Evolutionary conservation across 2,329 filamentous ascomycete species (phyloP), one percentile per base, ranked within the genome.

Genomic region (Alternaria sp.): DNA sequence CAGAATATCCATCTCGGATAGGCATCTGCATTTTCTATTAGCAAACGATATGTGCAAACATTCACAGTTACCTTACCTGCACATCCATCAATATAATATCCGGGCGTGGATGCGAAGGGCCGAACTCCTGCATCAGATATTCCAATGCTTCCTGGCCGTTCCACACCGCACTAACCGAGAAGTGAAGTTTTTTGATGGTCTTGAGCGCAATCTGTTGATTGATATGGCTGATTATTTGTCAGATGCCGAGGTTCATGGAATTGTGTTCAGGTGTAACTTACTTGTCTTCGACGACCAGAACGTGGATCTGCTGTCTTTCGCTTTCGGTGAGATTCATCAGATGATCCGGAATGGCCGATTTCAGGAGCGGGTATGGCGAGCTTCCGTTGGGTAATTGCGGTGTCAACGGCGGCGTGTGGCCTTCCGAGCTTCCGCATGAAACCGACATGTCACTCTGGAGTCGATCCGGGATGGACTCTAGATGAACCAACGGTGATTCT

Each of bases 271-370:
- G 14, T 20, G 27, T 16, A 11, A 83, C 87, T 82, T 81, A 88
- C 87, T 94, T 93, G 74, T 94, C 92, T 78, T 94, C 92, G 2
- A 94, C 92, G 1, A 95, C 87, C 20, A 94, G 79, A n/a, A 94
- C 83, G 49, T 92, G 87, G 6, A 89, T 84, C 38, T 87, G 85
- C 55, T 85, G 82, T 56, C 92, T 84, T 56, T 92, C 89, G 3
- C 82, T 77, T 16, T 82, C 78, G 4, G 85, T 79, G 2, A 92
- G 72, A 18, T 85, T 85, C 46, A 84, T 72, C 27, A 75, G 59
- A 50, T 69, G 69, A 44, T 74, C 74, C 16, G 65, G 72, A 34
- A 73, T 76, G 50, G 49, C 68, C 25, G 68, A 65, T 14, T 71
- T 68, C 2, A 67, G 40, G 6, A 67, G 22, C 5, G 81, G 74